A percentile compares a stretch with the other conserved stretches of the same genome.
Conservation (phyloP, 2,329 filamentous ascomycete species). For the Epichloe uncinata region DNA sequence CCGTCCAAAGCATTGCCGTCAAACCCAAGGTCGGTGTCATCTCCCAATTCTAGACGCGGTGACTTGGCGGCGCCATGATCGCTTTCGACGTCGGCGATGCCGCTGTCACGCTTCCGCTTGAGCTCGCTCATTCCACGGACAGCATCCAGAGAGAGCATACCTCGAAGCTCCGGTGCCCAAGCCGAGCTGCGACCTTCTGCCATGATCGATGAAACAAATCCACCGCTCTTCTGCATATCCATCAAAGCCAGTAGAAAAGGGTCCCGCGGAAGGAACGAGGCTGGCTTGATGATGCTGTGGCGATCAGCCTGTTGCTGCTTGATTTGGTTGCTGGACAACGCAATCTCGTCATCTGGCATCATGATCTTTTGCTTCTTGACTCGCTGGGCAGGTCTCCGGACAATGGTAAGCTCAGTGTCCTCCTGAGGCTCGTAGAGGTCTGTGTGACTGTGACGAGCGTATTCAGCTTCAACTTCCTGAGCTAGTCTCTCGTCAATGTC, state of each 20-base stretch:
- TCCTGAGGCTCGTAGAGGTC: conserved; percentile 50
- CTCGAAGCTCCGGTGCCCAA: conserved; percentile 87
- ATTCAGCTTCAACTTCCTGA: conserved; percentile 45
- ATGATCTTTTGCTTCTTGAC: conserved; percentile 68
- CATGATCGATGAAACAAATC: conserved; percentile 78
- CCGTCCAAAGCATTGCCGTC: conserved; percentile 36
- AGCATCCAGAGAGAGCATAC: conserved; percentile 75
- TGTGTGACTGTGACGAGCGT: conserved; percentile 36
- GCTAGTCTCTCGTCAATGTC: conserved; percentile 53
- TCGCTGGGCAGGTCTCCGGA: conserved; percentile 58
- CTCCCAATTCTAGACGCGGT: conserved; percentile 54
- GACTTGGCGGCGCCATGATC: conserved; percentile 53
- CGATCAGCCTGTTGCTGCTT: conserved; percentile 77
- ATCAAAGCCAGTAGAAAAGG: conserved; percentile 76
- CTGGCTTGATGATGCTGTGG: conserved; percentile 71
- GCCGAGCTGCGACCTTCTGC: conserved; percentile 62
- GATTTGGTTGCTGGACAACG: conserved; percentile 64
- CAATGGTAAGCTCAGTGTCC: conserved; percentile 42
- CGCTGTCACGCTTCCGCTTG: conserved; percentile 89
- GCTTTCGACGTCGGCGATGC: conserved; percentile 64
- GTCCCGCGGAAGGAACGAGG: conserved; percentile 75
- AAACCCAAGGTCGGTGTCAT: conserved; percentile 43
- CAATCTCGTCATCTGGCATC: conserved; percentile 66
- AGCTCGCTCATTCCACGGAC: conserved; percentile 65
- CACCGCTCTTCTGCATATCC: conserved; percentile 83